Conservation (phyloP, 345 rosid species). For the Conringia planisiliqua region DNA sequence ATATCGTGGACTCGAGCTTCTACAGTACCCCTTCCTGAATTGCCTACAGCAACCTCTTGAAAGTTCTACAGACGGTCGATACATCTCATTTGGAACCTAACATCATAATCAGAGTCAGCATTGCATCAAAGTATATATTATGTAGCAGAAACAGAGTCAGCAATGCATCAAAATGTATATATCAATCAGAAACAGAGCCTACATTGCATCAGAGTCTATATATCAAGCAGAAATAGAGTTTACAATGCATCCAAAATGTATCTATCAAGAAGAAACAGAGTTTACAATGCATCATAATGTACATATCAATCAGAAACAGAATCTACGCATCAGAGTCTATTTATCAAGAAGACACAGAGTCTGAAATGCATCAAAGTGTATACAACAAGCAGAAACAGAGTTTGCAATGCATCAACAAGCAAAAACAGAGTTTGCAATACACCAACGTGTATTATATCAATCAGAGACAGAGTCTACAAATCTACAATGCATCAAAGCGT, state of each 20-base stretch:
- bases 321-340: neutral
- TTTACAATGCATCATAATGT: neutral
- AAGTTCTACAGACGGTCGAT: constrained; percentile 68
- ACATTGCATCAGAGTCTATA: neutral
- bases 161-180: neutral
- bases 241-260: neutral
- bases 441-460: neutral
- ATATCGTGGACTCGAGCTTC: constrained; percentile 55
- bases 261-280: neutral
- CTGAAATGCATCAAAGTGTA: neutral
- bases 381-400: neutral
- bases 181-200: neutral
- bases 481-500: neutral
- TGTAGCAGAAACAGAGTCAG: neutral
- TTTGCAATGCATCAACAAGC: neutral
- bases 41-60: constrained; percentile 65
- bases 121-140: neutral
- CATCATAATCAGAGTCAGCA: neutral
- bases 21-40: constrained; percentile 55
- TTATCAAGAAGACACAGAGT: neutral
- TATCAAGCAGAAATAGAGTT: neutral
- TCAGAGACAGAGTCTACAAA: neutral
- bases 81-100: constrained; percentile 63
- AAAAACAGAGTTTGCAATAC: neutral
- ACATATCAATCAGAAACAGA: neutral